Evolutionary conservation across 176 grass and related monocot species (phyloP).

Genomic region (Triticum dicoccoides): DNA sequence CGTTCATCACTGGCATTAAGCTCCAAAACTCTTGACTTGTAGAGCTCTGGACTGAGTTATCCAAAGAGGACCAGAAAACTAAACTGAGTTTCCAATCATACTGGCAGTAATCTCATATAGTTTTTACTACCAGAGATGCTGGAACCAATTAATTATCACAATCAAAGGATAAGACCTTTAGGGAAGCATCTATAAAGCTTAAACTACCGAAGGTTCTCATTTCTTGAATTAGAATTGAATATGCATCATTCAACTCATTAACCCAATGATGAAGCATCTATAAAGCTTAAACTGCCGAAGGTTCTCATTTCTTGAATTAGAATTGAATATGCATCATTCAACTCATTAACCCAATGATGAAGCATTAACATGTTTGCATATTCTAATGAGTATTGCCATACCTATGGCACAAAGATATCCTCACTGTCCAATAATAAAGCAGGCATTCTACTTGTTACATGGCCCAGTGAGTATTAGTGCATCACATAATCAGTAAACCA

Average conservation of each 20-base stretch:
- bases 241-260: constrained; percentile 1
- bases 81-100: constrained; percentile 2
- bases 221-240: background rate
- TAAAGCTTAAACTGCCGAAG: background rate
- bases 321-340: background rate
- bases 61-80: background rate
- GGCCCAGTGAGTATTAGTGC: background rate
- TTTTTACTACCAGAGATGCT: background rate
- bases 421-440: background rate
- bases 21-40: constrained; percentile 93
- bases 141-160: constrained; percentile 4
- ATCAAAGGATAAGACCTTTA: background rate
- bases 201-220: background rate
- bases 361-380: constrained; percentile 1
- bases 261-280: background rate
- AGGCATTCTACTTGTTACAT: background rate
- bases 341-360: background rate
- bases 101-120: background rate
- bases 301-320: background rate
- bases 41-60: constrained; percentile 78
- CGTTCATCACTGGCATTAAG: constrained; percentile 99
- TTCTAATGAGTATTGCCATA: background rate
- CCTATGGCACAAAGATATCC: background rate
- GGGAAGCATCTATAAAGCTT: background rate
- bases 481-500: background rate